Conservation (phyloP, 106 monocot species). For the Allium sativum region DNA sequence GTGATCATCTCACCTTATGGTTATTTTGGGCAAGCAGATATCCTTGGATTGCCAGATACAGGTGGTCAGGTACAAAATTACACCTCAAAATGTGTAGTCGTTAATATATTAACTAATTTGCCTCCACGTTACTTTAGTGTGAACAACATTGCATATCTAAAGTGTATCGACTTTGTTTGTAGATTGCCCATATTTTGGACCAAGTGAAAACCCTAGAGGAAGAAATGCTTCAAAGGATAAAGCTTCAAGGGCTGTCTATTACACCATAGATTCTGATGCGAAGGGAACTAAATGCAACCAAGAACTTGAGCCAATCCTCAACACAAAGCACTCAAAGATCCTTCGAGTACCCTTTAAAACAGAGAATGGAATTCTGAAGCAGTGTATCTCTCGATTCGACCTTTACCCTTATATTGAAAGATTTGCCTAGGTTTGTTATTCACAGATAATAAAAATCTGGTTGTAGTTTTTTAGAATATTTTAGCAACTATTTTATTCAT, state of each 20-base stretch:
- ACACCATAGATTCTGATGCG: constrained; percentile 85
- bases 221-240: constrained; percentile 79
- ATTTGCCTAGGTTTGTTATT: constrained; percentile 52
- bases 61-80: constrained; percentile 69
- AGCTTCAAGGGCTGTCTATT: constrained; percentile 59
- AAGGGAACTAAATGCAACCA: constrained; percentile 88
- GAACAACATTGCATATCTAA: neutral
- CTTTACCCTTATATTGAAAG: constrained; percentile 95
- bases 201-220: constrained; percentile 93
- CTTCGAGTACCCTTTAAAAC: constrained; percentile 87
- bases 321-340: constrained; percentile 75
- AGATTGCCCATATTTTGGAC: constrained; percentile 92
- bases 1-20: constrained; percentile 88
- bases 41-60: constrained; percentile 93
- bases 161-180: neutral
- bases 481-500: neutral
- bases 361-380: constrained; percentile 42
- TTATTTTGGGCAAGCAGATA: constrained; percentile 89
- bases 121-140: neutral
- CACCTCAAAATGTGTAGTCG: neutral
- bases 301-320: constrained; percentile 67
- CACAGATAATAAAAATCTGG: neutral
- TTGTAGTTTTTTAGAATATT: neutral
- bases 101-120: neutral
- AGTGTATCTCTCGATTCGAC: constrained; percentile 95